Base-by-base conservation (phyloP, 1,284 basidiomycete genomes). In the Microbotryum silenes-acaulis region DNA sequence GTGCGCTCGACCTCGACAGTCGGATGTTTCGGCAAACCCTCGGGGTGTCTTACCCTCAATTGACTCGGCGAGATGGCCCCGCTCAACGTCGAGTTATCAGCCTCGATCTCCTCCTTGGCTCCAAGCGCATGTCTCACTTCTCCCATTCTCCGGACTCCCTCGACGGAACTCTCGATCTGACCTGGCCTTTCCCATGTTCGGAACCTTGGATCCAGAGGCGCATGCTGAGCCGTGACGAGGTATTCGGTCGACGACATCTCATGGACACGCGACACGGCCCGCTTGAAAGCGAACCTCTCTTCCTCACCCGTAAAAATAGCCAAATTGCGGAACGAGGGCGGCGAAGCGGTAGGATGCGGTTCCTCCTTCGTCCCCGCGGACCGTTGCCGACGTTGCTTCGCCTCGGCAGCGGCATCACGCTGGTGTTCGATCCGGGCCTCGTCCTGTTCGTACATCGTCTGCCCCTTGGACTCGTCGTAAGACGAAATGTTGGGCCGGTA, bases 211-310 rank as follows among this genome's bases (percentile, higher is more conserved):
- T 61, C 60, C 16, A 69, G 54, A 0, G 67, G 67, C 4, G 62
- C 46, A 52, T 66, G 65, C 5, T 55, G 44, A 1, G 61, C 62
- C 12, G 60, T 64, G 18, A 64, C 62, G 55, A 69, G 67, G 74
- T 85, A 85, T 27, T 74, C 74, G 23, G 77, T 76, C 54, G 80
- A 81, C 25, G 81, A 82, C 83, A 87, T 86, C 74, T 88, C 85
- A 55, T 81, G 76, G 37, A 86, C 73, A 18, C 85, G 77, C 7
- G 84, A 86, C 1, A 87, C 79, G 0, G 85, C 85, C 42, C 85
- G 81, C 72, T 84, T 83, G 63, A 68, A 72, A 8, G 61, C 64
- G 57, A 69, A 58, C 47, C 76, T 51, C 58, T 70, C 67, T 33
- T 69, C 68, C 33, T 69, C 69, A 76, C 82, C 83, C 0, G 83